Percentiles rank a stretch among this genome's conserved stretches.
Conservation (phyloP, 2,329 filamentous ascomycete species). For the Colletotrichum destructivum region DNA sequence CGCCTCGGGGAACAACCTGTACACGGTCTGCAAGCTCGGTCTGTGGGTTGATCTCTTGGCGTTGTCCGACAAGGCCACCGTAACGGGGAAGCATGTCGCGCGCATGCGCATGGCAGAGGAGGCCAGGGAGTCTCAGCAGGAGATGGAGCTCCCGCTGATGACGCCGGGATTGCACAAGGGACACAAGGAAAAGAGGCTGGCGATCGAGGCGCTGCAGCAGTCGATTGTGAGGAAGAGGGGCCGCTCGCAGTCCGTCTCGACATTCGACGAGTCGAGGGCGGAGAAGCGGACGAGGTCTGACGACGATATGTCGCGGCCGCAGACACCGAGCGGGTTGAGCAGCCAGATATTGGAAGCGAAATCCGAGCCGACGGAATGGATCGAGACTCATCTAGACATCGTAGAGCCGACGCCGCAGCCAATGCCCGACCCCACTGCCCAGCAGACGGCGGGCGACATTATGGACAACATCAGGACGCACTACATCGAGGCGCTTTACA, state of each 20-base stretch:
- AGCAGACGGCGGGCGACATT: conserved; percentile 65
- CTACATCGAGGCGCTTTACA: conserved; percentile 73
- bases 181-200: conserved; percentile 69
- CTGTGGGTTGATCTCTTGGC: conserved; percentile 74
- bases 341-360: conserved; percentile 21
- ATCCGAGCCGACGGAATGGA: conserved; percentile 23
- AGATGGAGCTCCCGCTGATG: conserved; percentile 49
- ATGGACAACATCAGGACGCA: conserved; percentile 72
- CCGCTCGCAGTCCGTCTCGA: conserved; percentile 61
- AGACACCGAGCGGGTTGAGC: conserved; percentile 73
- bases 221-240: conserved; percentile 70
- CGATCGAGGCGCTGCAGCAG: conserved; percentile 73
- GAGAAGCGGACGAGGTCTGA: conserved; percentile 41
- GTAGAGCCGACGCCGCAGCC: conserved; percentile 39
- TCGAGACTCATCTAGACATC: conserved; percentile 41
- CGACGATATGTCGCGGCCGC: conserved; percentile 78
- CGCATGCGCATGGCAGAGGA: conserved; percentile 47
- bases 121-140: conserved; percentile 30
- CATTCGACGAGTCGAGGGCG: conserved; percentile 48
- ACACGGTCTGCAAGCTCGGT: conserved; percentile 78
- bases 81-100: conserved; percentile 54
- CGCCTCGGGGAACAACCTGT: conserved; percentile 63
- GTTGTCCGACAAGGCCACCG: conserved; percentile 66
- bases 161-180: conserved; percentile 65
- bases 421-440: conserved; percentile 46